Conservation (phyloP, 2,329 filamentous ascomycete species). For the Apiospora hydei region DNA sequence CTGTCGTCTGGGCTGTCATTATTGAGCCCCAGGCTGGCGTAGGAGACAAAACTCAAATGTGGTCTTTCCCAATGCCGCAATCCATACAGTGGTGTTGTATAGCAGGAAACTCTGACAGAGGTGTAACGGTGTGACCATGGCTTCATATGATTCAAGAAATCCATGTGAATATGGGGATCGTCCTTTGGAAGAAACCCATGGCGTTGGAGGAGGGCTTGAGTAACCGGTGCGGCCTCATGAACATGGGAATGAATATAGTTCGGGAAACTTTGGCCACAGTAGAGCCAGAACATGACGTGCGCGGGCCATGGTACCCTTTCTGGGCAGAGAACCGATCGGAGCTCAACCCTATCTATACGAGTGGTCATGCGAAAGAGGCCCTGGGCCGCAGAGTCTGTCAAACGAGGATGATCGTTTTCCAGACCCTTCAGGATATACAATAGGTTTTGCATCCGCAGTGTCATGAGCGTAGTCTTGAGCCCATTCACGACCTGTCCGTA, state of each 20-base stretch:
- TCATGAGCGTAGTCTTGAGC: background rate
- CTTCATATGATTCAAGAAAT: background rate
- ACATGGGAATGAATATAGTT: background rate
- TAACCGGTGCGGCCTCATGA: background rate
- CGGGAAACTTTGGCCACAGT: background rate
- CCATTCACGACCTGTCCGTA: background rate
- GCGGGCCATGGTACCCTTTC: background rate
- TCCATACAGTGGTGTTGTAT: background rate
- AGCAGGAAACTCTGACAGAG: background rate
- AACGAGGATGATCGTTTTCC: background rate
- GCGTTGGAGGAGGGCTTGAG: background rate
- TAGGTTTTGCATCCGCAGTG: background rate
- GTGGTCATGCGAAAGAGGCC: background rate
- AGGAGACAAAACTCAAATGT: background rate
- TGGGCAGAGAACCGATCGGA: background rate
- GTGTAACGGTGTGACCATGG: background rate
- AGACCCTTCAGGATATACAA: background rate
- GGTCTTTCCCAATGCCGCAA: background rate
- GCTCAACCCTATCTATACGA: background rate
- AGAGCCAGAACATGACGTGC: background rate
- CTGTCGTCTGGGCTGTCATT: background rate
- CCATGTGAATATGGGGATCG: background rate
- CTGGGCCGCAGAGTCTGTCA: background rate
- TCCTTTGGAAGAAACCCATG: background rate
- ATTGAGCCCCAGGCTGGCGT: background rate